Evolutionary conservation across 2,329 filamentous ascomycete genomes (phyloP).

Genomic region (Neonectria neomacrospora): DNA sequence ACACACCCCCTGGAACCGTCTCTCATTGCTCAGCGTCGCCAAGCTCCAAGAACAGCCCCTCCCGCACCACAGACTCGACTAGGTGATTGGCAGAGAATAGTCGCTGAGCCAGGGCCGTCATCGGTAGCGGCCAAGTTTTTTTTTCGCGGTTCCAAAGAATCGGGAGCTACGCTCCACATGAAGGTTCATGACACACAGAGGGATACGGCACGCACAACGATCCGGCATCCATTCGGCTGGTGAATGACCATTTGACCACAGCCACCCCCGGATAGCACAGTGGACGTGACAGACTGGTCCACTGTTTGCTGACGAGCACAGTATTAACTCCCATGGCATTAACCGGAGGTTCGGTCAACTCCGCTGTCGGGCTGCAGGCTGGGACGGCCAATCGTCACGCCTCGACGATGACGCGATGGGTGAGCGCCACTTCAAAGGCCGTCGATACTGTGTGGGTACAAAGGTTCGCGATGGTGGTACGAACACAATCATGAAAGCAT

Average conservation of each 20-base stretch:
- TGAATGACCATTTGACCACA: slow-evolving; percentile 31
- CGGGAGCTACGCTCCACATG: slow-evolving; percentile 48
- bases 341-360: slow-evolving; percentile 23
- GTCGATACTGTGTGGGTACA: slow-evolving; percentile 5
- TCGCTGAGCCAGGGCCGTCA: slow-evolving; percentile 37
- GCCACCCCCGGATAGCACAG: slow-evolving; percentile 30
- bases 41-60: slow-evolving; percentile 41
- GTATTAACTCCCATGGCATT: slow-evolving; percentile 15
- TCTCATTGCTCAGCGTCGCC: slow-evolving; percentile 38
- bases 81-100: slow-evolving; percentile 41
- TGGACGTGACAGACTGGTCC: slow-evolving; percentile 33
- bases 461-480: slow-evolving; percentile 2
- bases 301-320: slow-evolving; percentile 31
- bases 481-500: slow-evolving; percentile 1
- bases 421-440: not conserved
- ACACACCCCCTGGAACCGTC: slow-evolving; percentile 35
- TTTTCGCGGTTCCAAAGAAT: slow-evolving; percentile 48
- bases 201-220: slow-evolving; percentile 37
- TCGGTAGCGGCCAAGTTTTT: slow-evolving; percentile 41
- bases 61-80: slow-evolving; percentile 42
- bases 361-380: slow-evolving; percentile 9
- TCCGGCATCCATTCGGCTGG: slow-evolving; percentile 40
- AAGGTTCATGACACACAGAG: slow-evolving; percentile 43
- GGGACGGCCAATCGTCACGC: slow-evolving; percentile 1
- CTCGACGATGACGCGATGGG: slow-evolving; percentile 3